phyloP scores from a whole-genome alignment of 441 rosid species.

The Corymbia calophylla region DNA sequence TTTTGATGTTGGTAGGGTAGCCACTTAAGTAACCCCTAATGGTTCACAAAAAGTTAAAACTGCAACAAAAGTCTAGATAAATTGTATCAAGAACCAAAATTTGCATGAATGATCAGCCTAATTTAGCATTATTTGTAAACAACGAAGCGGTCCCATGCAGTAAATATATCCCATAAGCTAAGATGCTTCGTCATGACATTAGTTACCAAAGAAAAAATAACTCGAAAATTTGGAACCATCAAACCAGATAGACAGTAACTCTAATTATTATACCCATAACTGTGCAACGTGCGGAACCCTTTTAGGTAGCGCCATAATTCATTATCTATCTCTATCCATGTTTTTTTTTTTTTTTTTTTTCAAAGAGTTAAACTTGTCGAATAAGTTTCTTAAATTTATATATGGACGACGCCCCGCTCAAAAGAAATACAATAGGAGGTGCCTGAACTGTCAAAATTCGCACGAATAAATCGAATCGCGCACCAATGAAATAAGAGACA shows the following conservation, averaged over 20 bases:
- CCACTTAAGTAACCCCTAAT: too few species aligned
- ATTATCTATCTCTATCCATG: not conserved
- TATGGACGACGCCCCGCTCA: not conserved
- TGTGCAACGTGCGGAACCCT: fast-evolving
- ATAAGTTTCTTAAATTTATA: not conserved
- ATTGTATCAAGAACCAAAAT: not conserved
- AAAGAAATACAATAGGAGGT: not conserved
- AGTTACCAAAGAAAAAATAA: not conserved
- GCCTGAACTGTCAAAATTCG: not conserved
- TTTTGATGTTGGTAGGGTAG: too few species aligned
- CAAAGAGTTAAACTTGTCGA: not conserved
- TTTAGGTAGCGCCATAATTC: not conserved
- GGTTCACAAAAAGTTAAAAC: not conserved
- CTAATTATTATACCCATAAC: not conserved
- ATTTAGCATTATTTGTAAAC: too few species aligned
- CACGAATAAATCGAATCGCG: not conserved
- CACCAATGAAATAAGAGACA: not conserved
- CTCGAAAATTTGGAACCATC: not conserved
- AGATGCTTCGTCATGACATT: not conserved
- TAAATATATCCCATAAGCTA: not conserved
- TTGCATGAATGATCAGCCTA: not conserved
- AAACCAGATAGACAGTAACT: not conserved
- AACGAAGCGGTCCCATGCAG: too few species aligned
- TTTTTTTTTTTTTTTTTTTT: not conserved
- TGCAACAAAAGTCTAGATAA: not conserved